Base-by-base conservation (phyloP, 208 protist species). In the Balamuthia mandrillaris region DNA sequence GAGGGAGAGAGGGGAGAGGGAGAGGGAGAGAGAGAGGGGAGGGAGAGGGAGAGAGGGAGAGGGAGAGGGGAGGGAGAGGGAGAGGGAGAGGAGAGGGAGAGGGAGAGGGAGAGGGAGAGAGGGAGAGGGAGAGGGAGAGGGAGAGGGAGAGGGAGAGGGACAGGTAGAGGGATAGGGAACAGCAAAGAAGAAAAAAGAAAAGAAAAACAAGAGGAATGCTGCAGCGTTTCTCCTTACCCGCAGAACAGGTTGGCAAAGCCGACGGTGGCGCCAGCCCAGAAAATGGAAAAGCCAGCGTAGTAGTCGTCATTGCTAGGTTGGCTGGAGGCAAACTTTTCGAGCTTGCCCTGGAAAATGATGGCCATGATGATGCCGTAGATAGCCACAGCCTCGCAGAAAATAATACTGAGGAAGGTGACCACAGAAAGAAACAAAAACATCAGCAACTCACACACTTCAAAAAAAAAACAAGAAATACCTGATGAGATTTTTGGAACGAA, bases 311-410 rank as follows among this genome's bases (percentile, higher is more conserved):
- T n/a, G 47, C 9, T 7, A 21, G 5, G 14, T 41, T 47, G 18
- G 45, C 31, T 12, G 29, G 47, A 14, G 1, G 35, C 61, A n/a
- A 29, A 56, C 39, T 49, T 42, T 35, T 90, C 81, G 10, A 91
- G n/a, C 65, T 92, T 91, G 44, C 94, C 95, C 90, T 95, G 95
- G 92, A 99, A 95, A 54, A 99, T 98, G 92, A 99, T 99, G 44
- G 97, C 95, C 33, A 99, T 94, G 88, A 99, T 99, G 81, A 99
- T 97, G 60, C 98, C 98, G 92, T 99, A 99, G 81, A 99, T 99
- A 54, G 97, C 97, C 0, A 99, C 96, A 47, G 98, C 98, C 90
- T 99, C 98, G 91, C 98, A 99, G 90, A 99, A 99, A 90, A 99
- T 98, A 87, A 99, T 97, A 35, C 94, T 97, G 65, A 96, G 27